Evolutionary conservation across 2,329 filamentous ascomycete species (phyloP), one percentile per base, ranked within the genome.

Genomic region (Fusarium ambrosium): DNA sequence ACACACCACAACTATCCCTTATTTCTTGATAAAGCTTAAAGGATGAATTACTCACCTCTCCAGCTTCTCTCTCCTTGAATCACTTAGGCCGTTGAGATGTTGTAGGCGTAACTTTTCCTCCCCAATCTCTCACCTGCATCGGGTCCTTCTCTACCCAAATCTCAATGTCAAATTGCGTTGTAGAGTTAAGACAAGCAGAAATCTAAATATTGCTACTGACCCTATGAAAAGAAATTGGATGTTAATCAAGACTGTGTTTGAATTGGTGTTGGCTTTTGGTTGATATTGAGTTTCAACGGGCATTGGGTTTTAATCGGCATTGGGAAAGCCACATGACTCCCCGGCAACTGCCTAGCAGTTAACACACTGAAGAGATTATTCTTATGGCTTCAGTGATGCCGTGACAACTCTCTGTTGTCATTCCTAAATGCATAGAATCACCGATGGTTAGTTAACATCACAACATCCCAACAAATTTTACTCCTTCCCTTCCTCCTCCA

Each of bases 111-210:
- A 27, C 24, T 27, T 2, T 20, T 45, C 41, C 11, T 16, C 20
- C 20, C 11, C 13, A 4, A 14, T 45, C 20, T 45, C 41, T 22
- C 6, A 8, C 11, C 22, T 27, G 4, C 20, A 14, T 16, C 20
- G 2, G 13, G 3, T 14, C 20, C 20, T 4, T 22, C 1, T 6
- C n/a, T 20, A 3, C 9, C 39, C 4, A 11, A n/a, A 3, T 20
- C 18, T 41, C 10, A 20, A 43, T 20, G 10, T 13, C 4, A 45
- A 14, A 9, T 6, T 22, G 13, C 2, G 3, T 6, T 14, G 41
- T 6, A 3, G 20, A 24, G 1, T 45, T 4, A 9, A 48, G 4
- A 1, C 5, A 16, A 4, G 43, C 13, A 48, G 20, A 16, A 16
- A 48, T 48, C 43, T 2, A 27, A 24, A 29, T 9, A 24, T 18